A percentile compares a stretch with the other conserved stretches of the same genome.
phyloP scores from a whole-genome alignment of 2,329 filamentous ascomycete genomes.

The Dryadomyces quercus-mongolicae region DNA sequence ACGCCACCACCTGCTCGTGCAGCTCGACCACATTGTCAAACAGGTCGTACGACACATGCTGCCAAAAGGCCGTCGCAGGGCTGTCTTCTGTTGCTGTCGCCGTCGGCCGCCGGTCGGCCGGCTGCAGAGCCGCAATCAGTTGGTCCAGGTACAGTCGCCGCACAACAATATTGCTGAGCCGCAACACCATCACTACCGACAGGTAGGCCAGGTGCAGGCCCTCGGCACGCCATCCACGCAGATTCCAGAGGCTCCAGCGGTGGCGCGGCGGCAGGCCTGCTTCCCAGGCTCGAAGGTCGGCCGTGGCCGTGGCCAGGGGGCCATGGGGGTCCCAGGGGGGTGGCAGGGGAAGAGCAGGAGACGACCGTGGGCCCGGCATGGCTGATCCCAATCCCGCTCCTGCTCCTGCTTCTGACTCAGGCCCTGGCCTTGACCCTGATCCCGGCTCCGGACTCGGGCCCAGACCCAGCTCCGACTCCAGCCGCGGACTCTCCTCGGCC shows the following conservation, averaged over 20 bases:
- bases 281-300: conserved; percentile 33
- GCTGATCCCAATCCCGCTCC: no score
- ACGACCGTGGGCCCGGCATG: no score
- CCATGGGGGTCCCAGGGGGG: no score
- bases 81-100: not conserved
- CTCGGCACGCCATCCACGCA: conserved; percentile 33
- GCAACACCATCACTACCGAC: conserved; percentile 39
- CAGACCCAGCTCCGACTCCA: not conserved
- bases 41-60: conserved; percentile 14
- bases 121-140: not conserved
- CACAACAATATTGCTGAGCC: conserved; percentile 44
- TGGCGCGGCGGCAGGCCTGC: conserved; percentile 32
- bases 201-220: conserved; percentile 41
- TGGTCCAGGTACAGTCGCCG: conserved; percentile 42
- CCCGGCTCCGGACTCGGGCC: conserved; percentile 19
- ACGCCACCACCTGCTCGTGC: conserved; percentile 22
- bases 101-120: not conserved
- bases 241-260: conserved; percentile 29
- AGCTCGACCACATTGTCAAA: conserved; percentile 23
- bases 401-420: no score
- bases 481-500: conserved; percentile 18
- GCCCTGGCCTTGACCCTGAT: conserved; percentile 16
- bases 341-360: no score
- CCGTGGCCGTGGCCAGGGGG: conserved; percentile 20
- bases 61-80: not conserved